Base-by-base conservation (phyloP, 2,329 filamentous ascomycete genomes). In the Teratosphaeria epicoccoides region DNA sequence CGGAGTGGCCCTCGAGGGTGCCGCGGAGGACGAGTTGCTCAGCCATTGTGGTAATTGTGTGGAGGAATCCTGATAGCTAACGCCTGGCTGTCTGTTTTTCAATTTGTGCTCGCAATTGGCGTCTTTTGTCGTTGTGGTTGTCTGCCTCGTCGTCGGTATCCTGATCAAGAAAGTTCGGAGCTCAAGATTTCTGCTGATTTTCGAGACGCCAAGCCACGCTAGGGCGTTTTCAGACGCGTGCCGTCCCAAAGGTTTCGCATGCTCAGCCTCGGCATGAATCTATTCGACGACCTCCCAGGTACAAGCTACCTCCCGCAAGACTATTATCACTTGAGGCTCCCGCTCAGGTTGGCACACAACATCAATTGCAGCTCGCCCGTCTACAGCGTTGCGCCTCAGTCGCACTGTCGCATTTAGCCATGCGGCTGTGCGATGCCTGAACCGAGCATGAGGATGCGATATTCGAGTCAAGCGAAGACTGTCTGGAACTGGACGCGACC, bases 1-100 rank as follows among this genome's bases (percentile, higher is more conserved):
- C 91, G 82, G 87, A 93, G 85, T 97, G 91, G 84, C 91, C 91
- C 85, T 71, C 69, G 49, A 72, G 67, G 62, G 69, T 70, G 51
- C 70, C 70, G 56, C 69, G 68, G 59, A 71, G 67, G 57, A 72
- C 69, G 57, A 71, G 66, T 58, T 71, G 66, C 59, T 71, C 68
- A 57, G 70, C 64, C 62, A 71, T 66, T n/a, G 33, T 40, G 33
- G 20, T 40, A 17, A 7, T 5, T 5, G 9, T 28, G 26, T 40
- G 33, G n/a, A 20, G 33, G 33, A 20, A 6, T n/a, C 2, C 9
- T 40, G 33, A 40, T 20, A 17, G 33, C 33, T 40, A 9, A 17
- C 20, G 6, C n/a, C 7, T 40, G n/a, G 33, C 33, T 40, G 33
- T 40, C 14, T 22, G 9, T 14, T 17, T 17, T 14, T 40, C 33